A percentile compares a stretch with the other conserved stretches of the same genome.
These are phyloP conservation scores for Anthracocystis setariae DNA, from an alignment of 1,284 basidiomycete species.

Conservation along the genomic window DNA sequence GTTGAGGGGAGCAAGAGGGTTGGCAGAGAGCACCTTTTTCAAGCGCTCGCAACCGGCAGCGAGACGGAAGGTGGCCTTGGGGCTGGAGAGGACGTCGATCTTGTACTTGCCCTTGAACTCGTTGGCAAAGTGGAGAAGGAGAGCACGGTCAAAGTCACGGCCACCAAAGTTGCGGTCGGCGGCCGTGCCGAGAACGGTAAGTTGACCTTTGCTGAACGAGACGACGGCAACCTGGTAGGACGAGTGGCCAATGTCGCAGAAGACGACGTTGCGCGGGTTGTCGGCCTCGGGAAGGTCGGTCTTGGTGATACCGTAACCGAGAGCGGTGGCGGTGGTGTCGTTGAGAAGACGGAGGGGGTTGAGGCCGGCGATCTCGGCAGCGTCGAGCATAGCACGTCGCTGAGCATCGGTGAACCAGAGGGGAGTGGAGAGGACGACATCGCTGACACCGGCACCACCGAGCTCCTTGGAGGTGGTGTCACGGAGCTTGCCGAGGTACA, in stretches of 20 bases:
- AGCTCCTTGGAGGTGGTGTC: conserved; percentile 65
- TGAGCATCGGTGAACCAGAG: conserved; percentile 67
- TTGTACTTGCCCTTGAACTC: conserved; percentile 68
- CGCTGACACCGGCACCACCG: conserved; percentile 62
- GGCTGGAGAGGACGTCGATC: conserved; percentile 66
- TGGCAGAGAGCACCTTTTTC: conserved; percentile 68
- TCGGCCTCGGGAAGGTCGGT: conserved; percentile 66
- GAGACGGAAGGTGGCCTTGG: conserved; percentile 67
- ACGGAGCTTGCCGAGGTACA: conserved; percentile 66
- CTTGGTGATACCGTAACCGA: conserved; percentile 68
- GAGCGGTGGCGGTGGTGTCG: conserved; percentile 66
- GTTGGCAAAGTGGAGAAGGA: conserved; percentile 66
- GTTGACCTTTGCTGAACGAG: conserved; percentile 66
- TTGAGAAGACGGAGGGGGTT: conserved; percentile 67
- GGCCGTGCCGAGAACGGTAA: conserved; percentile 65
- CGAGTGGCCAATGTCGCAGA: conserved; percentile 67
- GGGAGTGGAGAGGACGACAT: conserved; percentile 66
- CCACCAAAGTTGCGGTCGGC: conserved; percentile 67
- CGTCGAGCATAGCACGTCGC: conserved; percentile 65
- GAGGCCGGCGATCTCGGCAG: conserved; percentile 66
- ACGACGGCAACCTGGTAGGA: conserved; percentile 67
- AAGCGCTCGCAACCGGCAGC: conserved; percentile 66
- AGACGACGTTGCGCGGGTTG: conserved; percentile 65
- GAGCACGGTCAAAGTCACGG: conserved; percentile 66
- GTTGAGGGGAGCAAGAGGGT: conserved; percentile 65